Base-by-base conservation (phyloP, 2,329 filamentous ascomycete genomes). In the Epichloe uncinata region DNA sequence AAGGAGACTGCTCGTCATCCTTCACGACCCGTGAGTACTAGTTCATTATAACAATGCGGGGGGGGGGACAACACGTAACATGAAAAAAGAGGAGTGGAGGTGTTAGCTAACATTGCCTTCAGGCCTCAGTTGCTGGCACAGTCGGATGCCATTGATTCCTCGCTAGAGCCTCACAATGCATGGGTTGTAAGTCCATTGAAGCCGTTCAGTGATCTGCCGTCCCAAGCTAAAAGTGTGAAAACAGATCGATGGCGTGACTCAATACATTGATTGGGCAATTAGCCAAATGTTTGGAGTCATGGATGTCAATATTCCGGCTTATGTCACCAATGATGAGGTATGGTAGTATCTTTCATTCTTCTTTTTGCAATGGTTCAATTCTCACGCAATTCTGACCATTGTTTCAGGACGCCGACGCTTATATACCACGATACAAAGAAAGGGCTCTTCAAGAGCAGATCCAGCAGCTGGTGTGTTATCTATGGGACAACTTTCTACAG, bases 401-500 rank as follows among this genome's bases (percentile, higher is more conserved):
- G n/a, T 41, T 20, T 9, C 45, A 73, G 66, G 75, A 78, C 52
- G 66, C 66, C 12, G 74, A 78, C 36, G 60, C 73, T 1, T 73
- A 68, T 53, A 73, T 68, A 2, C 69, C 72, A 0, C 60, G 65
- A 2, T 63, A 68, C 30, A 67, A 67, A 33, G 77, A 77, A 56
- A 67, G 64, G 47, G 66, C 65, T 1, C 61, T 80, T 7, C 74
- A 84, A 54, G 71, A 73, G 49, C 78, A 79, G 64, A 82, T 79
- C 0, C 81, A 85, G 54, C 82, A 91, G 53, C 71, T 96, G 11
- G 80, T 91, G 4, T 81, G 78, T 53, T 97, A 95, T 61, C 72
- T 98, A 13, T 98, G 93, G 93, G 90, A 96, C 58, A 98, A 98
- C 62, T 96, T 96, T 61, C 81, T 98, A 18, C 87, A 95, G 71